These are phyloP conservation scores for Lichenothelia convexa DNA, from an alignment of 495 filamentous ascomycete species.

Conservation along the genomic window DNA sequence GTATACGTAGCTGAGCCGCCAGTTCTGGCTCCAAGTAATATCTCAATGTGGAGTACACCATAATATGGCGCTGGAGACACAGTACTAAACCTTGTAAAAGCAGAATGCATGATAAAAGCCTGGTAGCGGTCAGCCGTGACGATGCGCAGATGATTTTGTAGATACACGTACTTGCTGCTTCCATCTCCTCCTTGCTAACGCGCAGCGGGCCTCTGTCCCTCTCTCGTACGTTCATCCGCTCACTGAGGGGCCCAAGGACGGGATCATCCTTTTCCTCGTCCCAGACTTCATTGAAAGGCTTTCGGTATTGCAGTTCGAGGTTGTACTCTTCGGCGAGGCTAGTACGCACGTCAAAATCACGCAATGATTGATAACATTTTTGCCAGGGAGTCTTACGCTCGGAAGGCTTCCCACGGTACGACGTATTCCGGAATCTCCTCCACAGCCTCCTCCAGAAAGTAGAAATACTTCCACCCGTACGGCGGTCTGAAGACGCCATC, in stretches of 20 bases:
- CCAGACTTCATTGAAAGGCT: conserved; percentile 79
- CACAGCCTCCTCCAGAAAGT: conserved; percentile 87
- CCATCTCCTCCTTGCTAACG: conserved; percentile 68
- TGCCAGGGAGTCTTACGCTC: conserved; percentile 37
- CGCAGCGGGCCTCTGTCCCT: conserved; percentile 44
- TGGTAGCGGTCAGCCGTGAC: no score
- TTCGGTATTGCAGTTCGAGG: conserved; percentile 82
- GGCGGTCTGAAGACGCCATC: conserved; percentile 80
- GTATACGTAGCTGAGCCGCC: no score
- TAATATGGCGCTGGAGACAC: no score
- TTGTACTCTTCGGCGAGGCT: conserved; percentile 84
- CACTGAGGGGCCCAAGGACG: conserved; percentile 62
- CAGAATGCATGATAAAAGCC: conserved; percentile 85
- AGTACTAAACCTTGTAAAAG: conserved; percentile 90
- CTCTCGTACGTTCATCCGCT: conserved; percentile 82
- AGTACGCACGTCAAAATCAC: no score
- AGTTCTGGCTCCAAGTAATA: no score
- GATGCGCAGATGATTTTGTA: no score
- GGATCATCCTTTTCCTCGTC: conserved; percentile 67
- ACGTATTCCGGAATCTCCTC: conserved; percentile 95
- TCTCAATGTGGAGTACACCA: no score
- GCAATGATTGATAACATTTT: no score
- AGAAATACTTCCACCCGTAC: conserved; percentile 95
- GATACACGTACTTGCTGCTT: no score
- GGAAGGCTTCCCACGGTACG: conserved; percentile 94